Evolutionary conservation across 331 rosid genomes (phyloP).

Genomic region (Stylosanthes scabra): DNA sequence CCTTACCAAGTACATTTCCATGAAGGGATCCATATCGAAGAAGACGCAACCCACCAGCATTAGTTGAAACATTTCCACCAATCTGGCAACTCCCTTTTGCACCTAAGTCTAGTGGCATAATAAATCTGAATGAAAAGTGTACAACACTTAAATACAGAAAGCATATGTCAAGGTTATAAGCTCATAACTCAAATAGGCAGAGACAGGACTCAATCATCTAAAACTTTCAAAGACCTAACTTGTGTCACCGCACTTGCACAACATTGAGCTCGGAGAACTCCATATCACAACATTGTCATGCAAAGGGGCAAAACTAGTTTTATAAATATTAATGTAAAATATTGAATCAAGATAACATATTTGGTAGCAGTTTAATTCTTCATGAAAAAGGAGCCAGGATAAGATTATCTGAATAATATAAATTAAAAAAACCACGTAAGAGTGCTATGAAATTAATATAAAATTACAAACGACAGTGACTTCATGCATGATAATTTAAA

Average conservation of each 20-base stretch:
- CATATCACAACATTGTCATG: constrained; percentile 17
- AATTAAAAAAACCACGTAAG: neutral
- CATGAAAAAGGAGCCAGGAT: constrained; percentile 16
- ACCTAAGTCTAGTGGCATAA: constrained; percentile 99
- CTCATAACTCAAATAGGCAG: constrained; percentile 30
- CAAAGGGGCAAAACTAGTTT: constrained; percentile 15
- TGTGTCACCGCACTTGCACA: constrained; percentile 13
- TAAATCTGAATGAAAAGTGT: constrained; percentile 83
- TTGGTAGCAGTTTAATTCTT: constrained; percentile 11
- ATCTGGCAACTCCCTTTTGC: constrained; percentile 99
- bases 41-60: constrained; percentile 98
- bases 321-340: constrained; percentile 20
- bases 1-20: constrained; percentile 89
- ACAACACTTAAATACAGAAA: constrained; percentile 45
- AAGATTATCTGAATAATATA: neutral
- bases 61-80: constrained; percentile 97
- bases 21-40: constrained; percentile 97
- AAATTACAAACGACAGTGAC: constrained; percentile 6
- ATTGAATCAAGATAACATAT: constrained; percentile 17
- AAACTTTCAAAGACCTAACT: constrained; percentile 33
- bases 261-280: constrained; percentile 7
- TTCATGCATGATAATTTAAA: constrained; percentile 34
- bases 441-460: constrained; percentile 16
- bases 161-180: constrained; percentile 31
- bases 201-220: constrained; percentile 29